These are phyloP conservation scores for Voacanga thouarsii DNA, from an alignment of 257 asterid species.

Conservation along the genomic window DNA sequence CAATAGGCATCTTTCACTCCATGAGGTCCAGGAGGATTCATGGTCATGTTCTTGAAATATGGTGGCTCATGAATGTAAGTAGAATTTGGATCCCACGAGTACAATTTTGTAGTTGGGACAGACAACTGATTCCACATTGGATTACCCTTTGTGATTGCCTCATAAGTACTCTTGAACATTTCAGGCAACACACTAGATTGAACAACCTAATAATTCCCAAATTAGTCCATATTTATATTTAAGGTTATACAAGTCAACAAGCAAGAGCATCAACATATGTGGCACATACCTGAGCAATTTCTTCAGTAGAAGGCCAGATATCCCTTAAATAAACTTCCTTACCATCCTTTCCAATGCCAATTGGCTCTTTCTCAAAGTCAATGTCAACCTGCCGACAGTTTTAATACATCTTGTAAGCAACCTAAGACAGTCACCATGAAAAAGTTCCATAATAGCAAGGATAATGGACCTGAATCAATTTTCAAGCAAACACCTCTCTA, in stretches of 20 bases:
- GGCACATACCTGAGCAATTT: conserved; percentile 72
- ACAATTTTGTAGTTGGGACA: conserved; percentile 57
- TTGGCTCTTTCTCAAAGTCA: conserved; percentile 91
- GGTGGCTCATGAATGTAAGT: conserved; percentile 98
- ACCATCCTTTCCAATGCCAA: conserved; percentile 85
- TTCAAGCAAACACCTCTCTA: not conserved
- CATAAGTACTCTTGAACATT: conserved; percentile 88
- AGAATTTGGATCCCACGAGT: conserved; percentile 82
- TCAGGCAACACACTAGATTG: conserved; percentile 88
- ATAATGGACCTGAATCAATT: not conserved
- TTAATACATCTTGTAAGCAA: not conserved
- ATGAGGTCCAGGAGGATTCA: conserved; percentile 90
- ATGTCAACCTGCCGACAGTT: conserved; percentile 65
- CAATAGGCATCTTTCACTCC: conserved; percentile 97
- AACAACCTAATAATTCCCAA: conserved; percentile 51
- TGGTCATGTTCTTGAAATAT: conserved; percentile 83
- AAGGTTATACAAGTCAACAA: conserved; percentile 13
- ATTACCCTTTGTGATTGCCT: conserved; percentile 81
- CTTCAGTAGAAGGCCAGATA: conserved; percentile 92
- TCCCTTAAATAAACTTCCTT: conserved; percentile 79
- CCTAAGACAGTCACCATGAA: not conserved
- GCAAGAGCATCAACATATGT: conserved; percentile 8
- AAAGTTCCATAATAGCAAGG: not conserved
- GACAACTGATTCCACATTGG: conserved; percentile 87
- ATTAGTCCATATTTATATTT: not conserved